These are phyloP conservation scores for Macrocybe sp. DNA, from an alignment of 1,284 basidiomycete species.

Conservation along the genomic window DNA sequence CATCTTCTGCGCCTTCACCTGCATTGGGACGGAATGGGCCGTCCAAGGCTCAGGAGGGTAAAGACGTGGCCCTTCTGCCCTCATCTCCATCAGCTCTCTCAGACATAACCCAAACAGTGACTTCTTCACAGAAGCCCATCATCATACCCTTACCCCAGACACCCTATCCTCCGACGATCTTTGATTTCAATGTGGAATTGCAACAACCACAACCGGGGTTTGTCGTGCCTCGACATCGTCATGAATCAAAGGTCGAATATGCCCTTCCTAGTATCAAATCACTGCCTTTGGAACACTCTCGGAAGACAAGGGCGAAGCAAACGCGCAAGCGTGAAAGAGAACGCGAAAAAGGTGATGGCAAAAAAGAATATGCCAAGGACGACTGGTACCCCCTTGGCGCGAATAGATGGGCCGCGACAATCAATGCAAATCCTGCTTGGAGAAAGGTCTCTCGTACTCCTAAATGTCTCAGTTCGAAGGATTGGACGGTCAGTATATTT, in stretches of 20 bases:
- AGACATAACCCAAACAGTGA: no score
- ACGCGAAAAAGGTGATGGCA: constrained; percentile 42
- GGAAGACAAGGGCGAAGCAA: constrained; percentile 53
- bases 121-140: no score
- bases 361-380: constrained; percentile 32
- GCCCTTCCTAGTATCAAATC: constrained; percentile 55
- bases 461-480: constrained; percentile 72
- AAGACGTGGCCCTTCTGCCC: no score
- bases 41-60: no score
- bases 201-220: not conserved
- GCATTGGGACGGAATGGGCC: no score
- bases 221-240: constrained; percentile 22
- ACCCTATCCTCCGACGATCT: no score
- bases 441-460: constrained; percentile 60
- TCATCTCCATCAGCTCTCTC: no score
- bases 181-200: not conserved
- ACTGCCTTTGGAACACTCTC: constrained; percentile 60
- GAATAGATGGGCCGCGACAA: constrained; percentile 63
- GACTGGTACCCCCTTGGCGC: constrained; percentile 67
- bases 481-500: constrained; percentile 65
- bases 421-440: constrained; percentile 71
- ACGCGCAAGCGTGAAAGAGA: constrained; percentile 52
- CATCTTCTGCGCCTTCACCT: no score
- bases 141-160: no score
- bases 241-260: constrained; percentile 44